Base-by-base conservation (phyloP, 495 filamentous ascomycete species). In the Staphylotrichum tortipilum region DNA sequence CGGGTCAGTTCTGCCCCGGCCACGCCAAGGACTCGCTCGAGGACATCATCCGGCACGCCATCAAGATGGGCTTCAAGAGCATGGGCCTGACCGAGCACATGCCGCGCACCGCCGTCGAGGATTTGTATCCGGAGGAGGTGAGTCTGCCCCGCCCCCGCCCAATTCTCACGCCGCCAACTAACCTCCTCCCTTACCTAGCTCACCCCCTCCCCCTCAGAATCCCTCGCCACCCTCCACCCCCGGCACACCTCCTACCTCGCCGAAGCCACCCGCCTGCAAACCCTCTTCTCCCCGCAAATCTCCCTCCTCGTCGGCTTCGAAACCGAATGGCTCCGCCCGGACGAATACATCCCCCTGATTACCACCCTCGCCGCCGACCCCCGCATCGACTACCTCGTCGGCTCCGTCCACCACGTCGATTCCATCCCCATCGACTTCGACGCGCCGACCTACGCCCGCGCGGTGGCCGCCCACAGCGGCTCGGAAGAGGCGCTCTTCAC, bases 21-120 rank as follows among this genome's bases (percentile, higher is more conserved):
- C 92, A 97, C 71, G 92, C 91, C 19, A 78, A 82, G 61, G 78
- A 91, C 67, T 76, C 79, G 14, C 78, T 97, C 19, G 91, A 95
- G 61, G 82, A 88, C 53, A 78, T 97, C 49, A 74, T 97, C 62
- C 76, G 80, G 54, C 76, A 79, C 17, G 92, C 92, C 55, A 89
- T 97, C 65, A 62, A 69, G 41, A 74, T 80, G 49, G 82, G 85
- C 47, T 91, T 94, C 78, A 74, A 79, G 47, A 79, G 83, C 53
- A 88, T 95, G 60, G 88, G 86, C 33, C 68, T 97, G 46, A 96
- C 92, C n/a, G 92, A 98, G 73, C 94, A 98, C 68, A 95, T 97
- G 82, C 88, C 89, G 10, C 85, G 91, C 49, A 78, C 76, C 34
- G 65, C 73, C 7, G 57, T 76, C 47, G 72, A 78, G 47, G 92